phyloP scores from a whole-genome alignment of 305 asterid genomes.

The Caryopteris hybrid region DNA sequence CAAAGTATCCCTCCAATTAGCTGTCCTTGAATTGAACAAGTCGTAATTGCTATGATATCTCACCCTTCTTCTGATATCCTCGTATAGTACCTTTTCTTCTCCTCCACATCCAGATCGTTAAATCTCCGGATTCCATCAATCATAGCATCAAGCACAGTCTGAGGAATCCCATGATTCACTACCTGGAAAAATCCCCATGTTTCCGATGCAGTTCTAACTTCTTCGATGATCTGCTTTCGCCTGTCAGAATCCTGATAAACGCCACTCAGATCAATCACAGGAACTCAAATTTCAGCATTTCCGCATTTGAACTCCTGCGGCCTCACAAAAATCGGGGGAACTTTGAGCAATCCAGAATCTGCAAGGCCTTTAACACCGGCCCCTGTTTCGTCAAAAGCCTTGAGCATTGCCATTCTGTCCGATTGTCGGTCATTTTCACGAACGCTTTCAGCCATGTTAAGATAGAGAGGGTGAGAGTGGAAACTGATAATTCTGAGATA shows the following conservation, averaged over 20 bases:
- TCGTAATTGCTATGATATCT: constrained; percentile 25
- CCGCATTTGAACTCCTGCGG: constrained; percentile 19
- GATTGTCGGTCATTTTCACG: not conserved
- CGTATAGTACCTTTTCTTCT: constrained; percentile 30
- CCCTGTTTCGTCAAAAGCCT: constrained; percentile 39
- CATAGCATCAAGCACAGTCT: constrained; percentile 27
- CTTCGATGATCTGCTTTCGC: constrained; percentile 23
- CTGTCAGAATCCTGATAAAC: constrained; percentile 1
- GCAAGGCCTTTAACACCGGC: constrained; percentile 47
- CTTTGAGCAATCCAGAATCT: constrained; percentile 35
- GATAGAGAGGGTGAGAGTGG: not conserved
- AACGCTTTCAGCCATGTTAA: not conserved
- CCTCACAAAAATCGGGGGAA: constrained; percentile 46
- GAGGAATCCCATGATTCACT: constrained; percentile 40
- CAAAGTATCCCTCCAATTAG: constrained; percentile 36
- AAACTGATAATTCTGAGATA: too few relatives aligned
- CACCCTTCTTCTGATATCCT: constrained; percentile 17
- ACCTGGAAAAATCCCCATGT: constrained; percentile 48
- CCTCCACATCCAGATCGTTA: constrained; percentile 22
- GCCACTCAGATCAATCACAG: constrained; percentile 37
- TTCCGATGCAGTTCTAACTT: constrained; percentile 35
- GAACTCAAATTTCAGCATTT: constrained; percentile 21
- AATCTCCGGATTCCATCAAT: constrained; percentile 18
- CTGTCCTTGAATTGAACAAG: constrained; percentile 22
- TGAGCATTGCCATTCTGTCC: constrained; percentile 29